Conservation (phyloP, 495 filamentous ascomycete genomes). For the Trichoderma virens region DNA sequence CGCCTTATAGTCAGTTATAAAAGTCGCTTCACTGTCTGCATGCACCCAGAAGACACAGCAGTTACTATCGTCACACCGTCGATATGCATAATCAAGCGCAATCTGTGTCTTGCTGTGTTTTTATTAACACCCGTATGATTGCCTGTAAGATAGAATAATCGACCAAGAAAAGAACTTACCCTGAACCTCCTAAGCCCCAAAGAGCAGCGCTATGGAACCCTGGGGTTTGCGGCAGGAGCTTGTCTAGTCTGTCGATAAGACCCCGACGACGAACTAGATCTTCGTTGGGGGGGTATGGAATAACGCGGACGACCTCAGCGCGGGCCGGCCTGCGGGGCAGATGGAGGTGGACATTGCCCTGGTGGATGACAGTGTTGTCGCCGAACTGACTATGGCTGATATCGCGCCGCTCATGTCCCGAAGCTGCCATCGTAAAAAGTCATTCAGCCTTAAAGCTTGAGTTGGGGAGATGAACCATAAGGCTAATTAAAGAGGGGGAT, state of each 20-base stretch:
- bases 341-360: neutral
- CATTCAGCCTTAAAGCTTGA: neutral
- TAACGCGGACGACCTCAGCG: neutral
- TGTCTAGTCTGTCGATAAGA: conserved; percentile 11
- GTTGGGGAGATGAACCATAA: neutral
- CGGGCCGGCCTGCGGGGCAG: neutral
- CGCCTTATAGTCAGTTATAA: conserved; percentile 8
- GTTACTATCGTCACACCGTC: conserved; percentile 12
- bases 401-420: neutral
- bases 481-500: neutral
- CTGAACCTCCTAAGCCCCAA: conserved; percentile 18
- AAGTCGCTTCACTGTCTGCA: neutral
- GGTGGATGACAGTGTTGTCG: neutral
- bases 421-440: neutral
- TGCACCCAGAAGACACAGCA: conserved; percentile 7
- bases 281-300: conserved; percentile 16
- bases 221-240: conserved; percentile 11
- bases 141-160: neutral
- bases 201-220: conserved; percentile 16
- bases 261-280: conserved; percentile 13
- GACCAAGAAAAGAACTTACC: too few species aligned
- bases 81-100: conserved; percentile 18
- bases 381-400: neutral
- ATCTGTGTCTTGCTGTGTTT: conserved; percentile 19
- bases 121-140: conserved; percentile 2